These are phyloP conservation scores for Phalaenopsis hybrid DNA, from an alignment of 116 monocot genomes.

Conservation along the genomic window DNA sequence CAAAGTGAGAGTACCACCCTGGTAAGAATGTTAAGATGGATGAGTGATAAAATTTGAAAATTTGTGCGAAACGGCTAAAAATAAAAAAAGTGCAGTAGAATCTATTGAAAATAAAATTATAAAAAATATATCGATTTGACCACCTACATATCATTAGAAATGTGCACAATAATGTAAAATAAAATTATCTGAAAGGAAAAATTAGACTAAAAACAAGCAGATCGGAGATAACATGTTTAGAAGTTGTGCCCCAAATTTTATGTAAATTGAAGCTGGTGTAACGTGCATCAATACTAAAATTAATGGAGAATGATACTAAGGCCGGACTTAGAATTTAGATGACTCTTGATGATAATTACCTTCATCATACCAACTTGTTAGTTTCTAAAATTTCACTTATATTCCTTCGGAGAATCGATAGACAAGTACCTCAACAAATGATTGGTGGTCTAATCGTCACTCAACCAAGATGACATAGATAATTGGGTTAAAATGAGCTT, in stretches of 20 bases:
- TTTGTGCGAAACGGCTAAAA: no score
- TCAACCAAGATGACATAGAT: not conserved
- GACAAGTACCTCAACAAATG: not conserved
- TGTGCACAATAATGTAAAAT: not conserved
- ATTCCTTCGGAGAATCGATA: not conserved
- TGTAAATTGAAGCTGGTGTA: no score
- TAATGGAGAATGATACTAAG: not conserved
- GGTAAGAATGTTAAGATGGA: no score
- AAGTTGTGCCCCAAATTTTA: no score
- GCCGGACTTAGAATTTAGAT: not conserved
- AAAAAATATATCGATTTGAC: not conserved
- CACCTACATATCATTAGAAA: not conserved
- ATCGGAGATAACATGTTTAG: no score
- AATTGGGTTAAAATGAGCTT: not conserved
- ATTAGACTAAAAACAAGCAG: no score
- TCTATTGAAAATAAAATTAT: not conserved
- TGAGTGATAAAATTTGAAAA: no score
- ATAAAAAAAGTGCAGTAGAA: not conserved
- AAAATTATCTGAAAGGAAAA: no score
- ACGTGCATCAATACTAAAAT: not conserved
- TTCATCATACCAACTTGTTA: not conserved
- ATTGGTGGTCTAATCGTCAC: not conserved
- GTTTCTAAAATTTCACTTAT: not conserved
- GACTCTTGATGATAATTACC: not conserved
- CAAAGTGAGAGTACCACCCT: no score